Evolutionary conservation across 1,284 basidiomycete genomes (phyloP).

Genomic region (Microbotryum violaceum): DNA sequence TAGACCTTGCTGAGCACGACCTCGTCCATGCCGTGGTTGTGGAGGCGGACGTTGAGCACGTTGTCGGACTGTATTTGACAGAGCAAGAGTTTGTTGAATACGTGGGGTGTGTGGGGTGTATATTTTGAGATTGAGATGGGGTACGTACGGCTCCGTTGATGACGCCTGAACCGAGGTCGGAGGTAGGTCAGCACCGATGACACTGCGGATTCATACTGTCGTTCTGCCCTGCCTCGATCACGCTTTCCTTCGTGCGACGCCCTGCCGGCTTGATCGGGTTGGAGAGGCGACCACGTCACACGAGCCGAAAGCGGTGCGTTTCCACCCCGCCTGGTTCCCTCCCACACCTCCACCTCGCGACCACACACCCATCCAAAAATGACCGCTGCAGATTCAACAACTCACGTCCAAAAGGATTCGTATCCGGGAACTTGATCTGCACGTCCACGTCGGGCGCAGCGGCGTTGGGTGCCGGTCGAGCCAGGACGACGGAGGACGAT

Average conservation of each 20-base stretch:
- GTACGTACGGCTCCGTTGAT: constrained; percentile 10
- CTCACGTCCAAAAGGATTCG: constrained; percentile 21
- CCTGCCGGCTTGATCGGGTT: too few species aligned
- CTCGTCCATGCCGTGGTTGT: constrained; percentile 24
- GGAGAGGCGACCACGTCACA: too few species aligned
- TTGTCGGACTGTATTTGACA: constrained; percentile 3
- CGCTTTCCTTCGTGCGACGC: too few species aligned
- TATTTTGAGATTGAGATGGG: too few species aligned
- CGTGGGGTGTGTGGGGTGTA: neutral
- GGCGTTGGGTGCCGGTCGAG: too few species aligned
- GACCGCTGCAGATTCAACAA: neutral
- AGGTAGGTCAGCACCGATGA: too few species aligned
- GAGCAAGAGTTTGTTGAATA: neutral
- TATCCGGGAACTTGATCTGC: constrained; percentile 12
- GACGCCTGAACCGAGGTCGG: constrained; percentile 3
- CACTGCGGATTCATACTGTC: too few species aligned
- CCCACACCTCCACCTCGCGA: neutral
- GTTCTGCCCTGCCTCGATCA: too few species aligned
- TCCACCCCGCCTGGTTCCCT: too few species aligned
- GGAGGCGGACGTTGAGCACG: constrained; percentile 22
- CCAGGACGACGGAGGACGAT: too few species aligned
- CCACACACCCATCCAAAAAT: neutral
- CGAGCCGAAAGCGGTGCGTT: too few species aligned
- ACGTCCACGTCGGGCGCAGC: constrained; percentile 16
- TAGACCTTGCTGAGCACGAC: constrained; percentile 20